Evolutionary conservation across 345 rosid species (phyloP), one percentile per base, ranked within the genome.

Genomic region (Hibiscus mutabilis): DNA sequence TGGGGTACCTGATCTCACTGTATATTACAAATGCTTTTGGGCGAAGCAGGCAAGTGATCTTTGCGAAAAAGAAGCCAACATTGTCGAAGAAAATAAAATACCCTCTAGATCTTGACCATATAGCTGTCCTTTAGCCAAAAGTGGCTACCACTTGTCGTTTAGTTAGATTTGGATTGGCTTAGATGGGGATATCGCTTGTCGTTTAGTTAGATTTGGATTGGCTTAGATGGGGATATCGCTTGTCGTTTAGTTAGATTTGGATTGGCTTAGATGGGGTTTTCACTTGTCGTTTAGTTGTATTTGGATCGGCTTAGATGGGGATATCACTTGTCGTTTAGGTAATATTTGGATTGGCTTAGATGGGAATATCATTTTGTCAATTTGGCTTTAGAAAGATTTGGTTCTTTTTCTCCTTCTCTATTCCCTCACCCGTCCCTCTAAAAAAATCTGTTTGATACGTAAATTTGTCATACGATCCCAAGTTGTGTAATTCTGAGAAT

Each of bases 381-480:
- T 25, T 25, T 66, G 42, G 40, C 70, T 66, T 27, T 25, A 27
- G 55, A 66, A 66, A 66, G 22, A 25, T 47, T 66, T 66, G 14
- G 27, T 25, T 66, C n/a, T 66, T 42, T 44, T 13, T 42, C 55
- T 44, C 27, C 19, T 42, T 13, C 33, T 25, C 14, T 14, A 12
- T 47, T 24, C 40, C 1, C 16, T 27, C 24, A 0, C 5, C 6
- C 12, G 14, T n/a, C 4, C 19, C 35, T 37, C 42, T 37, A 10
- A 2, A 10, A 42, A 42, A 2, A 10, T 1, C 0, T 42, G 46
- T 42, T 42, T 42, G 46, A 42, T 42, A 42, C 14, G 0, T 42
- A 42, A 11, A 42, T 42, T 37, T 42, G 13, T 2, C 14, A 42
- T 2, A 42, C 14, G 13, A 42, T 42, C 46, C 46, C 14, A 42